Percentiles rank a stretch among this genome's conserved stretches.
These are phyloP conservation scores for Trichoderma atrobrunneum DNA, from an alignment of 2,329 filamentous ascomycete genomes.

Conservation along the genomic window DNA sequence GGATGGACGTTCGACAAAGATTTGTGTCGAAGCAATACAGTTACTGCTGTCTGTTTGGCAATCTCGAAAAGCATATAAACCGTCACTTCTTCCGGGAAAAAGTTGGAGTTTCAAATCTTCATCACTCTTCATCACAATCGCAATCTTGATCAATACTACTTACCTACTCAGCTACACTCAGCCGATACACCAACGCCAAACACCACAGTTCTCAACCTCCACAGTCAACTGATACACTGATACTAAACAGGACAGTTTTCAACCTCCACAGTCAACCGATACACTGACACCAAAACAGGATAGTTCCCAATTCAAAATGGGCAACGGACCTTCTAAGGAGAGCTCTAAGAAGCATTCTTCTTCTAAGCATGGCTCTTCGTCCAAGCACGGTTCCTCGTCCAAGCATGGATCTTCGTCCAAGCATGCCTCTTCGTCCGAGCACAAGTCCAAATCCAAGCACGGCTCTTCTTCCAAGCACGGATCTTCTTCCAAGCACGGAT, in stretches of 20 bases:
- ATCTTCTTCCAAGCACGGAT: neutral
- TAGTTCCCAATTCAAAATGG: neutral
- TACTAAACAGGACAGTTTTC: neutral
- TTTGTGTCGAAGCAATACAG: neutral
- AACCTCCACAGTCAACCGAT: neutral
- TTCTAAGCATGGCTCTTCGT: neutral
- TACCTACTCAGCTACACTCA: neutral
- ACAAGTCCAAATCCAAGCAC: too few relatives aligned
- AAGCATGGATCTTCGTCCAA: neutral
- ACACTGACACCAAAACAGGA: neutral
- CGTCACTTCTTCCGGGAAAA: neutral
- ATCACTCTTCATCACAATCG: neutral
- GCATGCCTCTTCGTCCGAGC: too few relatives aligned
- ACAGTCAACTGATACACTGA: neutral
- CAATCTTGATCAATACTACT: neutral
- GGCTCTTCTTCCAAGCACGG: neutral
- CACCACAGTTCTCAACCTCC: neutral
- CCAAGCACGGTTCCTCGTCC: neutral
- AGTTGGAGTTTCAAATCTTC: neutral
- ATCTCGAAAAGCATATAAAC: neutral
- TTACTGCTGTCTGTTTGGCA: neutral
- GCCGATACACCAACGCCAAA: neutral
- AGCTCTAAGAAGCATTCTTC: neutral
- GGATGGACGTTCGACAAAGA: neutral
- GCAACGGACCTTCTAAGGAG: neutral